Conservation (phyloP, 2,329 filamentous ascomycete species). For the Waltergamsia citrina region DNA sequence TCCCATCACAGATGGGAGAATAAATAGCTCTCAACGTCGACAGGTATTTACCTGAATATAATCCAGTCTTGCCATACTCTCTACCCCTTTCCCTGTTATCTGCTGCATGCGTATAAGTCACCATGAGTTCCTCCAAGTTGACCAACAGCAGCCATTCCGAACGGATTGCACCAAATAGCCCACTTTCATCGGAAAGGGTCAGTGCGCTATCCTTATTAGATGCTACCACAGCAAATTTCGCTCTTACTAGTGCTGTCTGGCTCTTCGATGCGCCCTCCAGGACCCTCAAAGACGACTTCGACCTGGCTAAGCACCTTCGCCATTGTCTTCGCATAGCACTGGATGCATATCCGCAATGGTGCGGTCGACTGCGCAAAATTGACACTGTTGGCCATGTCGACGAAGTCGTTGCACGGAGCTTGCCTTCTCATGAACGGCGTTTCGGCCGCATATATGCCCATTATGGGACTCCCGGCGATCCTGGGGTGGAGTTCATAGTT, state of each 20-base stretch:
- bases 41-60: too few species aligned
- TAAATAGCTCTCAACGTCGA: too few species aligned
- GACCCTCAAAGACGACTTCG: not conserved
- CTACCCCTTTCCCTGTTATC: too few species aligned
- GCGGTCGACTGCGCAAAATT: constrained; percentile 10
- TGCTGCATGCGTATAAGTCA: too few species aligned
- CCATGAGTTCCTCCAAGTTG: too few species aligned
- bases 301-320: constrained; percentile 4
- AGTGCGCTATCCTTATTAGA: constrained; percentile 13
- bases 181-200: too few species aligned
- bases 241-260: constrained; percentile 12
- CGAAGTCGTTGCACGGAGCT: constrained; percentile 4
- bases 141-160: too few species aligned
- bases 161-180: too few species aligned
- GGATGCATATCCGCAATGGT: constrained; percentile 10
- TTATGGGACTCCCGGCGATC: constrained; percentile 8
- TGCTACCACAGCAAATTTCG: constrained; percentile 12
- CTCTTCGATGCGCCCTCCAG: constrained; percentile 6
- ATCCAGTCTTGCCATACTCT: too few species aligned
- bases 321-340: constrained; percentile 7
- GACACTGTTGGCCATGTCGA: constrained; percentile 5
- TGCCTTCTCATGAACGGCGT: constrained; percentile 10
- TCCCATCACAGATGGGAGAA: too few species aligned
- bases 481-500: constrained; percentile 11
- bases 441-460: constrained; percentile 12